These are phyloP conservation scores for Brasilioporus rufonigricans DNA, from an alignment of 768 basidiomycete species.

Conservation along the genomic window DNA sequence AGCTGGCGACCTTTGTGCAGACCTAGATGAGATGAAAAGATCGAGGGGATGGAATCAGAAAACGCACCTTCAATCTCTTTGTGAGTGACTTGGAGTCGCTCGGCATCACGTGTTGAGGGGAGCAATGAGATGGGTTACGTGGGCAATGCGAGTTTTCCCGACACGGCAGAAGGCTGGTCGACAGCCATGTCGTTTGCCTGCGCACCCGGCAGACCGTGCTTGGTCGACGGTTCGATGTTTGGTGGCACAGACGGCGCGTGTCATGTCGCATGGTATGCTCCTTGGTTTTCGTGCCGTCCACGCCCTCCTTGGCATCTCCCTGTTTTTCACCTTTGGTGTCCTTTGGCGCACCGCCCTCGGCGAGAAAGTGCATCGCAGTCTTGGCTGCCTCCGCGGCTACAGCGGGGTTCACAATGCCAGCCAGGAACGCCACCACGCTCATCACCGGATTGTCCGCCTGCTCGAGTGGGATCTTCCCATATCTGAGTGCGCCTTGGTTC, in stretches of 20 bases:
- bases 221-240: conserved; percentile 16
- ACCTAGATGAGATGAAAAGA: too few species aligned
- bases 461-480: conserved; percentile 83
- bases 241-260: not conserved
- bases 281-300: conserved; percentile 36
- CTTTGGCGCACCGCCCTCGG: conserved; percentile 52
- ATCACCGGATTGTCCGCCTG: conserved; percentile 97
- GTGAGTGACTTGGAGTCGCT: too few species aligned
- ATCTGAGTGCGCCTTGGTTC: conserved; percentile 71
- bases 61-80: too few species aligned
- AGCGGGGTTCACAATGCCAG: conserved; percentile 85
- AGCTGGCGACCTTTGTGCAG: too few species aligned
- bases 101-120: too few species aligned
- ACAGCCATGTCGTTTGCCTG: conserved; percentile 44
- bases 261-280: conserved; percentile 38
- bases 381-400: conserved; percentile 95
- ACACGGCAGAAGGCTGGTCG: conserved; percentile 33
- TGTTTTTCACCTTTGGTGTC: conserved; percentile 28
- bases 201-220: conserved; percentile 10
- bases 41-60: too few species aligned
- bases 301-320: conserved; percentile 33
- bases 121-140: too few species aligned
- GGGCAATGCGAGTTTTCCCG: conserved; percentile 31
- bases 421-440: conserved; percentile 97
- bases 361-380: conserved; percentile 79